Conservation (phyloP, 495 filamentous ascomycete genomes). For the Aspergillus mulundensis region DNA sequence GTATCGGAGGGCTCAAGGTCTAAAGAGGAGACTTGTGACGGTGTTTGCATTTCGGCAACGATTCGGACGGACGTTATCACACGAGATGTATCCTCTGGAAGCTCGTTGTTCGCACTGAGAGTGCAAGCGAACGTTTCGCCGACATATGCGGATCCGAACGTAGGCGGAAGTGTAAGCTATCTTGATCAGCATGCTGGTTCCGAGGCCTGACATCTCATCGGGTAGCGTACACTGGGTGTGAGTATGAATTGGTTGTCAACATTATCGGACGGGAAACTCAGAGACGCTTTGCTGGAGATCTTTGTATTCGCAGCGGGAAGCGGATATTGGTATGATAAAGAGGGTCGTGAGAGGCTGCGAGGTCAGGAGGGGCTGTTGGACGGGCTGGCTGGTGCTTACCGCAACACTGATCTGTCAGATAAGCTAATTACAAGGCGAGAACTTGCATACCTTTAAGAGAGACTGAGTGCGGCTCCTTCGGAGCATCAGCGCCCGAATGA, state of each 20-base stretch:
- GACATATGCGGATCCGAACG: slow-evolving; percentile 92
- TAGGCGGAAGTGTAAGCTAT: slow-evolving; percentile 81
- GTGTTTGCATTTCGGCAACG: slow-evolving; percentile 92
- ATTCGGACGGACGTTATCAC: slow-evolving; percentile 72
- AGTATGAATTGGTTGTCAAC: slow-evolving; percentile 53
- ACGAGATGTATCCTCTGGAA: slow-evolving; percentile 43
- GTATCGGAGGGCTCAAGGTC: slow-evolving; percentile 48
- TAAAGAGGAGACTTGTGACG: slow-evolving; percentile 56
- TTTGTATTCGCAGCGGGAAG: slow-evolving; percentile 48
- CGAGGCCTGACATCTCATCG: neutral
- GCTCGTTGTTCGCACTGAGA: slow-evolving; percentile 89
- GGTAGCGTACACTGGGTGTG: slow-evolving; percentile 50
- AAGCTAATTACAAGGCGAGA: neutral
- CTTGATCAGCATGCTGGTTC: neutral
- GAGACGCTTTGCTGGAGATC: slow-evolving; percentile 48
- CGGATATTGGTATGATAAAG: slow-evolving; percentile 53
- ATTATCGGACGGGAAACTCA: slow-evolving; percentile 49
- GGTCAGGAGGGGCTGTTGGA: slow-evolving; percentile 15
- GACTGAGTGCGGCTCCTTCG: slow-evolving; percentile 77
- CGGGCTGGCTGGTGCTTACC: slow-evolving; percentile 34
- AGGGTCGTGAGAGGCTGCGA: slow-evolving; percentile 52
- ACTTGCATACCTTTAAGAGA: slow-evolving; percentile 67
- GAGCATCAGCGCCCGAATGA: slow-evolving; percentile 49
- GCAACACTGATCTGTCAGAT: slow-evolving; percentile 34
- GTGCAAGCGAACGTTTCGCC: slow-evolving; percentile 94